These are phyloP conservation scores for Paraurostyla sp. DNA, from an alignment of 73 alveolate species.

Conservation along the genomic window DNA sequence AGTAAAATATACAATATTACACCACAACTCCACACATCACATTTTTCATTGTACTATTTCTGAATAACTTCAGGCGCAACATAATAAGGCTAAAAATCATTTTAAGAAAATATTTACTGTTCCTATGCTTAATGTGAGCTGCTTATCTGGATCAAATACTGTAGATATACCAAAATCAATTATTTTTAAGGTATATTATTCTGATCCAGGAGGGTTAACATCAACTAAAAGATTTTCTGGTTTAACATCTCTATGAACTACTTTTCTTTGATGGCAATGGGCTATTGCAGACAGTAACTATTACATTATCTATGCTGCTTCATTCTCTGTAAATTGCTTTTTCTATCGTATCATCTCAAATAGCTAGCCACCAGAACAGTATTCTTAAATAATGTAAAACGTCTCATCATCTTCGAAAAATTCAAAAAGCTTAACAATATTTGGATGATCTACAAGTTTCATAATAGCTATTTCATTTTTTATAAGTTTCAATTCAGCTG, in stretches of 20 bases:
- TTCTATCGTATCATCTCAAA: conserved; percentile 58
- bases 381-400: conserved; percentile 86
- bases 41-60: conserved; percentile 68
- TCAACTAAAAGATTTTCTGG: conserved; percentile 80
- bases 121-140: conserved; percentile 51
- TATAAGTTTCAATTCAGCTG: conserved; percentile 70
- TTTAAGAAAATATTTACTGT: conserved; percentile 54
- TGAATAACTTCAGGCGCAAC: conserved; percentile 83
- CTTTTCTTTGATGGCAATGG: conserved; percentile 73
- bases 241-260: conserved; percentile 79
- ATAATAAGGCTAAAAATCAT: conserved; percentile 68
- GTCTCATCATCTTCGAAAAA: conserved; percentile 84
- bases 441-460: conserved; percentile 87
- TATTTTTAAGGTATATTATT: conserved; percentile 21
- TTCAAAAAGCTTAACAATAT: conserved; percentile 90
- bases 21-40: conserved; percentile 84
- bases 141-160: conserved; percentile 49
- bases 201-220: background rate
- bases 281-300: conserved; percentile 70
- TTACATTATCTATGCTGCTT: conserved; percentile 69
- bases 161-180: conserved; percentile 78
- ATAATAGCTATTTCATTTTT: conserved; percentile 88
- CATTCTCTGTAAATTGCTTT: conserved; percentile 64
- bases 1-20: conserved; percentile 75
- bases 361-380: conserved; percentile 87